Evolutionary conservation across 1,284 basidiomycete species (phyloP), one percentile per base, ranked within the genome.

Genomic region (Cerrena zonata): DNA sequence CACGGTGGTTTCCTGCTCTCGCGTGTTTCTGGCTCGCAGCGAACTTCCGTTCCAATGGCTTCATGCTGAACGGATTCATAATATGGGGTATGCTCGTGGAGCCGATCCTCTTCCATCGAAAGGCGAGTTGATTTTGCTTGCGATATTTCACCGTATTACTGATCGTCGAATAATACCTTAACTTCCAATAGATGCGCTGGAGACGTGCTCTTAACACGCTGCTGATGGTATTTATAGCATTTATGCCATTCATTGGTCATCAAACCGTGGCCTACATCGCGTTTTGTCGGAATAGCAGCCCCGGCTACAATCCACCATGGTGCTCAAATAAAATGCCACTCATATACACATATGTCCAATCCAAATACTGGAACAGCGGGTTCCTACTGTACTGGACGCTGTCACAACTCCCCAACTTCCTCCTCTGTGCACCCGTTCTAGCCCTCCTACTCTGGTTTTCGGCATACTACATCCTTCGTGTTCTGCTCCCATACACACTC

Each of bases 361-460:
- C 70, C 0, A 73, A 79, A 43, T 98, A 98, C 68, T 99, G 95
- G 94, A 77, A 91, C 65, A 75, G 81, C 53, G 94, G 94, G 4
- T 80, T 93, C 54, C 69, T 97, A 51, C 79, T 76, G 1, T 98
- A 99, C 69, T 99, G 93, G 93, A 84, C 85, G 0, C 51, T 73
- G 3, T 69, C 79, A 24, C 94, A 98, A 65, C 56, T 91, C 2
- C 95, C 95, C 26, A 97, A 98, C 68, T 90, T 98, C 65, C 52
- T 88, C 47, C 74, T 98, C 38, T 85, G 89, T 1, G 62, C 80
- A 0, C 95, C 95, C 0, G 78, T 89, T 0, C 72, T 91, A 41
- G 38, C 69, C 27, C 70, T 82, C 3, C 72, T 86, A 3, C 66
- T 83, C 24, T 55, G 67, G 5, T 78, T 74, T 54, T 69, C 72